Evolutionary conservation across 805 yeast genomes (phyloP).

Genomic region (Myxozyma mucilagina): DNA sequence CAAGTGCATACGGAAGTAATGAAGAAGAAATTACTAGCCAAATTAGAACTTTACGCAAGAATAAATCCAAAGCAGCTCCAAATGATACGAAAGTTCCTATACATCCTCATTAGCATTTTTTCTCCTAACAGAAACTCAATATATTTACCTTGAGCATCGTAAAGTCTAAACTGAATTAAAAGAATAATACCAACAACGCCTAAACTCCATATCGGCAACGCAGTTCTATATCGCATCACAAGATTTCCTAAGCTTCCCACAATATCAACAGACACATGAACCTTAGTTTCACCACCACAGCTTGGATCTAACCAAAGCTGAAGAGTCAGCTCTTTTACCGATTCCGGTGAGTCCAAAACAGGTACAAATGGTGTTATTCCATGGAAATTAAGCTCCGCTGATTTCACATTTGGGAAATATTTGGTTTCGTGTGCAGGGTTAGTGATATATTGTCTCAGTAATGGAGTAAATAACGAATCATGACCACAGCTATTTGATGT

Average conservation of each 20-base stretch:
- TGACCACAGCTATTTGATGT: constrained; percentile 6
- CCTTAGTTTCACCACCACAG: constrained; percentile 12
- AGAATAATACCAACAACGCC: constrained; percentile 56
- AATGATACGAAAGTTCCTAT: constrained; percentile 23
- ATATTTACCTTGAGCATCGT: constrained; percentile 34
- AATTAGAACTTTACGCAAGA: constrained; percentile 40
- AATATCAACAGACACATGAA: constrained; percentile 51
- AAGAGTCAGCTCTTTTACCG: constrained; percentile 32
- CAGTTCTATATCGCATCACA: constrained; percentile 74
- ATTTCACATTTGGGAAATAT: constrained; percentile 61
- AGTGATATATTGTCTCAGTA: constrained; percentile 64
- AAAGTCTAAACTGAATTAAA: constrained; percentile 55
- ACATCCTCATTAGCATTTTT: not conserved
- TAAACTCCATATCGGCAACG: constrained; percentile 68
- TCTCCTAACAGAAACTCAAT: not conserved
- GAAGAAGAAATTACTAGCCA: not conserved
- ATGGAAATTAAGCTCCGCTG: constrained; percentile 50
- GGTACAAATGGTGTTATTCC: constrained; percentile 74
- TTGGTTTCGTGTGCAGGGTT: constrained; percentile 71
- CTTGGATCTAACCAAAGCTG: constrained; percentile 40
- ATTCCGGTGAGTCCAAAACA: not conserved
- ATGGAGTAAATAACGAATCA: constrained; percentile 51
- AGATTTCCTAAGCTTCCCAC: constrained; percentile 63
- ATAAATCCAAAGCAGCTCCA: constrained; percentile 28
- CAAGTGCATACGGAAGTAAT: not conserved